phyloP scores from a whole-genome alignment of 208 protist genomes.

The Polymyxa betae region DNA sequence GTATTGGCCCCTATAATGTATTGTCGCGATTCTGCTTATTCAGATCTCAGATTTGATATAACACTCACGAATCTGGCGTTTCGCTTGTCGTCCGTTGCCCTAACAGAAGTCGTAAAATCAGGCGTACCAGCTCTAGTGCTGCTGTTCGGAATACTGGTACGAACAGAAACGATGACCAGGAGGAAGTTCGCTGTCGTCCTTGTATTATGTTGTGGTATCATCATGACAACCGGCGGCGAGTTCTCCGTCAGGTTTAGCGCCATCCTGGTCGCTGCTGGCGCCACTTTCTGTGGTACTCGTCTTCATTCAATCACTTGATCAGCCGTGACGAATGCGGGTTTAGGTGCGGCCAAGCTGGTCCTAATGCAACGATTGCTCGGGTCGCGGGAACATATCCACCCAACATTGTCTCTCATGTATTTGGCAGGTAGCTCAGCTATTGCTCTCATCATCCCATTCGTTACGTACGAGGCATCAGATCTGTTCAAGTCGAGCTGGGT shows the following conservation, averaged over 20 bases:
- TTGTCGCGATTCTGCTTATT: background rate
- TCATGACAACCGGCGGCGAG: slow-evolving; percentile 1
- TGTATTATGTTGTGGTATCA: background rate
- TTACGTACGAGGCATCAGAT: background rate
- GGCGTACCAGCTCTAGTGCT: slow-evolving; percentile 15
- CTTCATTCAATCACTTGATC: background rate
- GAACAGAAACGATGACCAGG: background rate
- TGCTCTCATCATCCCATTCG: background rate
- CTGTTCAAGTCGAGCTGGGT: background rate
- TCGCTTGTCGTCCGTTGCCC: slow-evolving; percentile 14
- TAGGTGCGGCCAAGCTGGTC: slow-evolving; percentile 40
- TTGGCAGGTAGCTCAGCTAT: background rate
- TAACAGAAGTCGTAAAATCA: slow-evolving; percentile 48
- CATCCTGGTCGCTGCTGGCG: background rate
- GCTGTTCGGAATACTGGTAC: background rate
- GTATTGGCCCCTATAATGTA: background rate
- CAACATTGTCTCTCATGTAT: slow-evolving; percentile 47
- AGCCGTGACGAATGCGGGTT: slow-evolving; percentile 15
- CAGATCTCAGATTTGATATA: slow-evolving; percentile 8
- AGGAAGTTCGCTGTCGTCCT: background rate
- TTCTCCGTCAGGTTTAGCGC: background rate
- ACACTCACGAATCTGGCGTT: slow-evolving; percentile 36
- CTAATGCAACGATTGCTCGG: background rate
- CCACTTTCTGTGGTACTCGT: slow-evolving; percentile 6
- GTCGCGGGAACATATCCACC: background rate